Evolutionary conservation across 2,329 filamentous ascomycete species (phyloP).

Genomic region (Ophiostoma australiae): DNA sequence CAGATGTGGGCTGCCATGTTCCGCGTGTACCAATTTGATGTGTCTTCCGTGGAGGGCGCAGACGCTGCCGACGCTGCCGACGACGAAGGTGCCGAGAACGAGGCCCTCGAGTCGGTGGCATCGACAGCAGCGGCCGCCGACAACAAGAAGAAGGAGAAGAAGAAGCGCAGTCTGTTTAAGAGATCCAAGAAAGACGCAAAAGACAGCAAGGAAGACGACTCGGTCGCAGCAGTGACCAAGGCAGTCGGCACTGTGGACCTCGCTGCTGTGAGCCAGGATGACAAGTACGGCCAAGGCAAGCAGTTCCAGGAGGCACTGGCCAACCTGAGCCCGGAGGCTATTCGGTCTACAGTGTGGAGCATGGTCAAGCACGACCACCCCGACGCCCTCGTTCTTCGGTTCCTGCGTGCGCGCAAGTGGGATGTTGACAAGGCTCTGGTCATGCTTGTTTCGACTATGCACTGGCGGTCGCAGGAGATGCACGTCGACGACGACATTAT

Average conservation of each 20-base stretch:
- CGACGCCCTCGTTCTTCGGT: constrained; percentile 75
- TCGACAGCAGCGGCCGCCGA: constrained; percentile 29
- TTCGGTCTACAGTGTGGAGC: constrained; percentile 78
- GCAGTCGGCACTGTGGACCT: constrained; percentile 13
- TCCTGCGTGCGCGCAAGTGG: constrained; percentile 89
- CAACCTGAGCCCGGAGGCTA: constrained; percentile 68
- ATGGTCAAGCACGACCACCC: constrained; percentile 97
- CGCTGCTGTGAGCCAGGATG: constrained; percentile 52
- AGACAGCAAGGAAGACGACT: constrained; percentile 10
- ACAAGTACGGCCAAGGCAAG: constrained; percentile 90
- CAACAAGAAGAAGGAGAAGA: constrained; percentile 57
- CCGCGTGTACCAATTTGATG: constrained; percentile 64
- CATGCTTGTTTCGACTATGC: constrained; percentile 92
- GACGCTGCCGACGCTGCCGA: constrained; percentile 33
- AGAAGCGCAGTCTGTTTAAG: constrained; percentile 64
- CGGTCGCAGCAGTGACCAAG: constrained; percentile 19
- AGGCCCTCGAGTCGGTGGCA: constrained; percentile 28
- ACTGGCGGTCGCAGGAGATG: constrained; percentile 80
- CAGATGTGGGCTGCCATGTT: constrained; percentile 78
- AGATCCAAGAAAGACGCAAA: constrained; percentile 42
- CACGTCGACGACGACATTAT: constrained; percentile 88
- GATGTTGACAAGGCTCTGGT: constrained; percentile 87
- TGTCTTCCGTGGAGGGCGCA: constrained; percentile 32
- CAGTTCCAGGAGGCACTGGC: constrained; percentile 78
- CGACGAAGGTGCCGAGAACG: constrained; percentile 23